Base-by-base conservation (phyloP, 2,329 filamentous ascomycete species). In the Phoma sp. region DNA sequence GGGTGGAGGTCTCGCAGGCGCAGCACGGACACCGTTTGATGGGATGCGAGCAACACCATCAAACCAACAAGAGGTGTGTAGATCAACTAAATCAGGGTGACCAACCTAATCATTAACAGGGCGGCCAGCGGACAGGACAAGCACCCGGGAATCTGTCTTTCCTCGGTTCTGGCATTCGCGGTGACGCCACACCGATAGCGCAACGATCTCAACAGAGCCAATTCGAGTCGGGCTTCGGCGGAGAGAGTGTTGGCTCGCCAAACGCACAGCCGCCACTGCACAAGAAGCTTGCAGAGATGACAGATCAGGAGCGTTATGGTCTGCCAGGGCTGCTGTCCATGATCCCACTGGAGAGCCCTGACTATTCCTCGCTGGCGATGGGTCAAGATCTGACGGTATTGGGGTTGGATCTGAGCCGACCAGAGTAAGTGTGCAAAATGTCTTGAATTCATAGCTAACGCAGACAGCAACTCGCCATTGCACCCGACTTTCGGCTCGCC, bases 361-460 rank as follows among this genome's bases (percentile, higher is more conserved):
- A 80, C 70, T 74, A 72, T 64, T 78, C 69, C 18, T 68, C 68
- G 17, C 76, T 88, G 47, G 82, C 85, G 23, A 78, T 86, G 59
- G 87, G 87, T 12, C 84, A 87, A 68, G 86, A 89, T 68, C 72
- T 88, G 56, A 86, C 83, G 67, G 82, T 82, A 7, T 74, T 89
- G 18, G 87, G 86, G 21, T 76, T 89, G 60, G 85, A 89, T 67
- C 75, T 89, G 51, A 87, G 87, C 61, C 81, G 83, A 56, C 80
- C 82, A 55, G 83, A 86, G 83, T 85, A 78, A 73, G 81, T n/a
- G 14, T 28, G 20, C 3, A 5, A 1, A 6, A n/a, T 15, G 7
- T 15, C 2, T 18, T 9, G 6, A n/a, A 21, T 9, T 2, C 29
- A 15, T n/a, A 26, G 47, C 67, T 74, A 56, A 73, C 53, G 28